Evolutionary conservation across 1,284 basidiomycete genomes (phyloP).

Genomic region (Neonothopanus nambi): DNA sequence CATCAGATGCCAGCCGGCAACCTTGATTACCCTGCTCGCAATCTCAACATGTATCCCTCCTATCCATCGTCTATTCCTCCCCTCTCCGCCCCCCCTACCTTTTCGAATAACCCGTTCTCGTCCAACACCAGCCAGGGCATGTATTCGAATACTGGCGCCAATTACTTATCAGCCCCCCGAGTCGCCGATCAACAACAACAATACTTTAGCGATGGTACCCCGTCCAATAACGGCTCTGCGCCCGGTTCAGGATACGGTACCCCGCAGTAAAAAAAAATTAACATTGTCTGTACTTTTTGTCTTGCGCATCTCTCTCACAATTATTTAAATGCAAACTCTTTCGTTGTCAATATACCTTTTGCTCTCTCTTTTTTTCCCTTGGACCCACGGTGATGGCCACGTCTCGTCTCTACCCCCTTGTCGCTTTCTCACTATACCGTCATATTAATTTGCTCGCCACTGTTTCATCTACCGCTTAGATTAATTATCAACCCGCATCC

Average conservation of each 20-base stretch:
- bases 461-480: slow-evolving; percentile 1
- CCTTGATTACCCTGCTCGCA: slow-evolving; percentile 16
- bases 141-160: slow-evolving; percentile 11
- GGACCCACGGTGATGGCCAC: not conserved
- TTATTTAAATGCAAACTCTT: slow-evolving; percentile 9
- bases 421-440: too few relatives aligned
- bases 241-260: slow-evolving; percentile 49
- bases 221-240: slow-evolving; percentile 43
- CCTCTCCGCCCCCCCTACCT: slow-evolving; percentile 50
- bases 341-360: slow-evolving; percentile 5
- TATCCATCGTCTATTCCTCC: slow-evolving; percentile 50
- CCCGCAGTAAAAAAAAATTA: slow-evolving; percentile 36
- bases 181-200: slow-evolving; percentile 31
- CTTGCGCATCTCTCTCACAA: not conserved
- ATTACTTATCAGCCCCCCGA: slow-evolving; percentile 10
- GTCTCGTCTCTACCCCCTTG: too few relatives aligned
- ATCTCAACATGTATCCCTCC: slow-evolving; percentile 20
- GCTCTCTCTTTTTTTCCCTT: not conserved
- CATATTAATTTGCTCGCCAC: not conserved
- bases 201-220: slow-evolving; percentile 33
- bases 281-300: slow-evolving; percentile 6
- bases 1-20: slow-evolving; percentile 18
- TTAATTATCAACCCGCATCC: not conserved
- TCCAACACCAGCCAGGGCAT: slow-evolving; percentile 30
- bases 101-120: slow-evolving; percentile 47